Evolutionary conservation across 2,329 filamentous ascomycete genomes (phyloP).

Genomic region (Byssochlamys sp.): DNA sequence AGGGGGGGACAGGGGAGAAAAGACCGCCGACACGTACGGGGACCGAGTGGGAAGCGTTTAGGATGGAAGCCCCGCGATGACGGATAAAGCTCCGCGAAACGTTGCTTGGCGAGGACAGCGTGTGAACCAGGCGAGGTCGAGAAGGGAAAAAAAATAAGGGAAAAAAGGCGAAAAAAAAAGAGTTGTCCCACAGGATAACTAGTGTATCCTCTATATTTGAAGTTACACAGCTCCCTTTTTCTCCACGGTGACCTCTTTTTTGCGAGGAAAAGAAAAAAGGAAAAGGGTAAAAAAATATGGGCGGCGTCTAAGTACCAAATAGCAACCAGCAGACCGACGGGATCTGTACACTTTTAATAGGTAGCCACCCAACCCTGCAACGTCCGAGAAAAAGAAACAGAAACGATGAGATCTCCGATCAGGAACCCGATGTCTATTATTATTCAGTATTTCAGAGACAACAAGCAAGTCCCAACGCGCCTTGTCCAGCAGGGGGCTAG

Average conservation of each 20-base stretch:
- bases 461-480: too few species aligned
- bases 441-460: neutral
- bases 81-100: neutral
- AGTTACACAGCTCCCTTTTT: neutral
- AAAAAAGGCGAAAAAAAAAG: neutral
- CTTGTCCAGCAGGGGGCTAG: too few species aligned
- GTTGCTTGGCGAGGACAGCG: neutral
- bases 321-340: neutral
- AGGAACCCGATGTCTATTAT: neutral
- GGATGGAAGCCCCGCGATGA: neutral
- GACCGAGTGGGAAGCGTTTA: neutral
- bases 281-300: neutral
- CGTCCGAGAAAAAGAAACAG: neutral
- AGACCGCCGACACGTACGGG: neutral
- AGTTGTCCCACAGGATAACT: neutral
- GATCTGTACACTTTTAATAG: too few species aligned
- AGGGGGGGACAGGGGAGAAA: conserved; percentile 1
- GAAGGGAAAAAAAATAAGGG: neutral
- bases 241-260: neutral
- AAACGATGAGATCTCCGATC: neutral
- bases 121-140: neutral
- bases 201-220: neutral
- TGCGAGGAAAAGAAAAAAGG: neutral
- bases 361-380: neutral
- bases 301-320: neutral